Base-by-base conservation (phyloP, 2,329 filamentous ascomycete genomes). In the Epichloe festucae region DNA sequence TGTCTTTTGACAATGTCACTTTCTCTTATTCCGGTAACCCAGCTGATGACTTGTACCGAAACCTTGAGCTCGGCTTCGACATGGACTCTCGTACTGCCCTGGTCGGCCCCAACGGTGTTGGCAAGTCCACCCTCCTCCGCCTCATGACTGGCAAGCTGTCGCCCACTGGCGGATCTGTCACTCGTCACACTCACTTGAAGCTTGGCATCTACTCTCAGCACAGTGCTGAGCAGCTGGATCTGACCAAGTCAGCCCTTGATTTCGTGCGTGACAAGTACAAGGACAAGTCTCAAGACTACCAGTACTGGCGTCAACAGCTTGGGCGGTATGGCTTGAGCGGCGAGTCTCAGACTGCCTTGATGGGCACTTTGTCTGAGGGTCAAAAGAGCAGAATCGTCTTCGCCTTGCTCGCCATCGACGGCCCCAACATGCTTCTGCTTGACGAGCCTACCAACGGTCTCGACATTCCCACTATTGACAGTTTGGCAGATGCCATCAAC, bases 401-500 rank as follows among this genome's bases (percentile, higher is more conserved):
- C 67, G 93, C 93, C 41, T 77, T 98, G 61, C 76, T 98, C 58
- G 93, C 93, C 58, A 96, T 98, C 59, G 93, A 98, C 62, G 75
- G 83, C 31, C 93, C 93, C 61, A 98, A 98, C 79, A 98, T 98
- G 93, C 73, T 98, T 62, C 73, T 98, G 60, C 82, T 98, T 52
- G 93, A 98, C 75, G 93, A 98, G 76, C 94, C 93, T 70, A 98
- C 93, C 68, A 98, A 98, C 83, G 93, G 93, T 80, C 77, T 98
- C 57, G 93, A 98, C 78, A 98, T 98, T 59, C 90, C 93, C 34
- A 97, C 93, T 50, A 98, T 98, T 65, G 93, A 98, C 76, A 90
- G 85, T 72, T 73, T 98, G 73, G 94, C 93, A 3, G 91, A 98
- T 65, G 93, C 93, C 62, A 98, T 98, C 75, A 95, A 97, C 66